phyloP scores from a whole-genome alignment of 2,329 filamentous ascomycete genomes.

The Microdochium paspali region DNA sequence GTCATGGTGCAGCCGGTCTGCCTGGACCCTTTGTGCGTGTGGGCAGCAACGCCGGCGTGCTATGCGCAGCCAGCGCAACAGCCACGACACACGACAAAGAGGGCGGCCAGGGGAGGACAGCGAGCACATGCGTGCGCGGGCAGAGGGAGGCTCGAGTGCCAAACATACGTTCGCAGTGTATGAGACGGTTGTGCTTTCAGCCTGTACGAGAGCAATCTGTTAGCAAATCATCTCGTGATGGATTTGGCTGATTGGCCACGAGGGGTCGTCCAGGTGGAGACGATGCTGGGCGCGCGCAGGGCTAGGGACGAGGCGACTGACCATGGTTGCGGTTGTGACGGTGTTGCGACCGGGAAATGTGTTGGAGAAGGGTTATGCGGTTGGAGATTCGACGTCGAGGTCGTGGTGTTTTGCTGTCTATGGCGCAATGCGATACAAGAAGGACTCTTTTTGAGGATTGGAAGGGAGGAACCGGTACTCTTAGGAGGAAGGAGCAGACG shows the following conservation, averaged over 20 bases:
- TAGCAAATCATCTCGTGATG: constrained; percentile 23
- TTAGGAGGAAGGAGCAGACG: not conserved
- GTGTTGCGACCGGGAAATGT: not conserved
- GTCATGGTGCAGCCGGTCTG: not conserved
- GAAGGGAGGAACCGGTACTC: not conserved
- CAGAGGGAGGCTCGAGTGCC: not conserved
- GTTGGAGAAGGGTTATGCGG: not conserved
- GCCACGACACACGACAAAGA: not conserved
- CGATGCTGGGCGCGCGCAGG: not conserved
- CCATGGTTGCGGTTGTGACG: constrained; percentile 1
- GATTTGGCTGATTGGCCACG: constrained; percentile 19
- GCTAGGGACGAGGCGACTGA: not conserved
- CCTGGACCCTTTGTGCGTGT: not conserved
- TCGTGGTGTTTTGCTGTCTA: not conserved
- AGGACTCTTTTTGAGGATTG: not conserved
- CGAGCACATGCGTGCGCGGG: not conserved
- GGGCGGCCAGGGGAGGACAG: not conserved
- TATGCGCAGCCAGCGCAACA: not conserved
- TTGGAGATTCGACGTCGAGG: not conserved
- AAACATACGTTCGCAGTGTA: constrained; percentile 21
- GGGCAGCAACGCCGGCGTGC: not conserved
- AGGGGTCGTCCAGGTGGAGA: constrained; percentile 1
- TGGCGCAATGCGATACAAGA: not conserved
- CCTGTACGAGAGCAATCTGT: constrained; percentile 20
- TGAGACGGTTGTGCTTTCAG: constrained; percentile 25